phyloP scores from a whole-genome alignment of 2,329 filamentous ascomycete species.

The Torrubiella hemipterigena region DNA sequence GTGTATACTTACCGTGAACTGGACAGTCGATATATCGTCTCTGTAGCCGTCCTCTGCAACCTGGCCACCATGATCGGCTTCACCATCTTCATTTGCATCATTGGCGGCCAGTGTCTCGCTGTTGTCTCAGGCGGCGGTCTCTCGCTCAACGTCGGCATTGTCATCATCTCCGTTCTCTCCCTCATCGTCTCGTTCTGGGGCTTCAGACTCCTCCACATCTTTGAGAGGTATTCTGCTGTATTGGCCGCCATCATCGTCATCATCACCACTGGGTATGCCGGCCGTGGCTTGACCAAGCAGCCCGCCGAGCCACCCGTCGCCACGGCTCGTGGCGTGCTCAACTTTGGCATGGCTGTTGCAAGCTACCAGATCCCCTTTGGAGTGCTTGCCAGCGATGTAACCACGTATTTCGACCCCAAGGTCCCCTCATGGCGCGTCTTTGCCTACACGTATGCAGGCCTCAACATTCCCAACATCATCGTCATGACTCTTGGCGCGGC shows the following conservation, averaged over 20 bases:
- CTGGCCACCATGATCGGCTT: constrained; percentile 52
- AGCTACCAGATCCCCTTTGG: constrained; percentile 54
- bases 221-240: constrained; percentile 46
- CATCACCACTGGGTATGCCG: constrained; percentile 43
- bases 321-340: constrained; percentile 34
- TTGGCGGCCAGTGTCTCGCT: constrained; percentile 47
- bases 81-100: constrained; percentile 47
- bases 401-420: constrained; percentile 46
- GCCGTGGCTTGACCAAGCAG: constrained; percentile 35
- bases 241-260: constrained; percentile 41
- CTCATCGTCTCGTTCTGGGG: constrained; percentile 52
- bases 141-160: constrained; percentile 44
- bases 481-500: constrained; percentile 53
- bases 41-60: constrained; percentile 49
- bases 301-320: constrained; percentile 24
- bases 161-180: constrained; percentile 44
- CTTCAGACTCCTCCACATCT: constrained; percentile 43
- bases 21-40: constrained; percentile 41
- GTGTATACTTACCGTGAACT: constrained; percentile 5
- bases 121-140: constrained; percentile 37
- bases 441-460: constrained; percentile 43
- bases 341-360: constrained; percentile 48
- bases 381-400: constrained; percentile 46
- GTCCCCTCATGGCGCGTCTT: constrained; percentile 39
- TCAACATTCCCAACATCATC: constrained; percentile 40